A percentile compares a stretch with the other conserved stretches of the same genome.
phyloP scores from a whole-genome alignment of 2,329 filamentous ascomycete genomes.

The Colletotrichum caudatum region DNA sequence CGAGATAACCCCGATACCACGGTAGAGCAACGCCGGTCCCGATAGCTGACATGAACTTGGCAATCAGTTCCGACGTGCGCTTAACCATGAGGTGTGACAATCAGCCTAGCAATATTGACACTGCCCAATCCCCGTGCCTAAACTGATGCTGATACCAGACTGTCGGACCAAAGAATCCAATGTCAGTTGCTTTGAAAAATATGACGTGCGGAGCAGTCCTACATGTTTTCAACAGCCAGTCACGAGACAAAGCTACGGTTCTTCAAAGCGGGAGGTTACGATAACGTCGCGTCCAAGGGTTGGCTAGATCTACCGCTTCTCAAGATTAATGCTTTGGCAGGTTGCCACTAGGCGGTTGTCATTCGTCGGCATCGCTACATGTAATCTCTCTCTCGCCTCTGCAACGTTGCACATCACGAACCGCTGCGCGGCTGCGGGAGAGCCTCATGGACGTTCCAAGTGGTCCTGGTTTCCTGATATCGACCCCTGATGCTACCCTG shows the following conservation, averaged over 20 bases:
- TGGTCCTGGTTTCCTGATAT: not conserved
- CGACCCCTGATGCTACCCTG: constrained; percentile 14
- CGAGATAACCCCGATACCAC: not conserved
- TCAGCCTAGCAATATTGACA: no score
- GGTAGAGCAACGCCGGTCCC: not conserved
- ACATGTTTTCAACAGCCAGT: not conserved
- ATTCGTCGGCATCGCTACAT: not conserved
- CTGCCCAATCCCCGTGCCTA: not conserved
- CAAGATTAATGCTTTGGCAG: not conserved
- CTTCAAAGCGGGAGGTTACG: no score
- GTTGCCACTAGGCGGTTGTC: no score
- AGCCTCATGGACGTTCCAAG: constrained; percentile 21
- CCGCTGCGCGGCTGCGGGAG: not conserved
- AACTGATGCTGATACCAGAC: not conserved
- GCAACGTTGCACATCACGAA: constrained; percentile 34
- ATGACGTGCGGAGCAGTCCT: constrained; percentile 4
- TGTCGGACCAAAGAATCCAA: not conserved
- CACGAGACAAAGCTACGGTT: not conserved
- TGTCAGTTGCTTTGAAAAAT: constrained; percentile 10
- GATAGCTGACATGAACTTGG: not conserved
- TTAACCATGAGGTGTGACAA: not conserved
- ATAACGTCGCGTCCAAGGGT: not conserved
- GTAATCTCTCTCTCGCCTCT: not conserved
- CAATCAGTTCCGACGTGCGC: not conserved
- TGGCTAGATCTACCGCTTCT: not conserved